Conservation (phyloP, 768 basidiomycete genomes). For the Suillus variegatus region DNA sequence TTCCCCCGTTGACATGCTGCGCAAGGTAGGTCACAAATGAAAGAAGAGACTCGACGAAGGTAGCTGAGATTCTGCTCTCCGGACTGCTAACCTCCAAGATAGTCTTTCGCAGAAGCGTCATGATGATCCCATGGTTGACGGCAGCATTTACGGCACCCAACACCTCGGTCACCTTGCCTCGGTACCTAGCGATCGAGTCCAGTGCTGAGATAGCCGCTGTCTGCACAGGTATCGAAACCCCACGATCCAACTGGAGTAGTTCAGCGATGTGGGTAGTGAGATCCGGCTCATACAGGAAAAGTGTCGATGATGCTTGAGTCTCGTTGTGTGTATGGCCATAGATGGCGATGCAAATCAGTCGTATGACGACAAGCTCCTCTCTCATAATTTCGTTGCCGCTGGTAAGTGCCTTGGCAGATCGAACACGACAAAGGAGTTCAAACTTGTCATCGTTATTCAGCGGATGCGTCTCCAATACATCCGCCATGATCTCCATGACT, state of each 20-base stretch:
- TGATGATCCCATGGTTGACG: conserved; percentile 93
- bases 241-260: conserved; percentile 78
- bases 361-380: conserved; percentile 76
- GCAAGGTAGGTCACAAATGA: conserved; percentile 87
- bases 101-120: conserved; percentile 84
- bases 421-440: conserved; percentile 84
- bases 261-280: conserved; percentile 87
- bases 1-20: conserved; percentile 81
- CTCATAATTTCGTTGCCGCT: conserved; percentile 61
- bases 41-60: conserved; percentile 82
- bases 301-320: conserved; percentile 69
- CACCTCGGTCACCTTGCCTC: conserved; percentile 82
- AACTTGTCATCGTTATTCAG: conserved; percentile 85
- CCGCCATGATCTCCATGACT: conserved; percentile 76
- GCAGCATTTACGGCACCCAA: conserved; percentile 90
- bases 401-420: conserved; percentile 71
- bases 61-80: conserved; percentile 65
- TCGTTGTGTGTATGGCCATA: conserved; percentile 89
- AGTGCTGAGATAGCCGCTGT: conserved; percentile 86
- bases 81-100: conserved; percentile 70
- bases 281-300: conserved; percentile 96
- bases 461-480: conserved; percentile 63
- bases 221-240: conserved; percentile 71
- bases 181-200: conserved; percentile 87
- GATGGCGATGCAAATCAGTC: conserved; percentile 86